Conservation (phyloP, 768 basidiomycete genomes). For the Pleurotus pulmonarius region DNA sequence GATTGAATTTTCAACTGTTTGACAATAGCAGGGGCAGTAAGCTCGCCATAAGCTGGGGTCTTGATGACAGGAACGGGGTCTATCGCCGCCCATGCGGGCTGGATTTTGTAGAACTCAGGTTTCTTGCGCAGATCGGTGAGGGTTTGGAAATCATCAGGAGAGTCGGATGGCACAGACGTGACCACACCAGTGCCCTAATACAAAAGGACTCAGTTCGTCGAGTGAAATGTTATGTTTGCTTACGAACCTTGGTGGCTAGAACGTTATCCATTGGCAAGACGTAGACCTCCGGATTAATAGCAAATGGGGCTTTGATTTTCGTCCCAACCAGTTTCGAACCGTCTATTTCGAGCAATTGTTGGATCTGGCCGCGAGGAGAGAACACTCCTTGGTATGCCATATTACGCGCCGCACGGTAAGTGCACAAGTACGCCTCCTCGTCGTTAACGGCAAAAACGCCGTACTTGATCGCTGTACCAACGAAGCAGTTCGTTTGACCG, state of each 20-base stretch:
- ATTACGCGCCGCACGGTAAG: slow-evolving; percentile 88
- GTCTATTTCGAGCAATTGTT: slow-evolving; percentile 72
- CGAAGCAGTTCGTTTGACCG: slow-evolving; percentile 98
- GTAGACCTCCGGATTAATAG: slow-evolving; percentile 81
- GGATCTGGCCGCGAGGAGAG: slow-evolving; percentile 64
- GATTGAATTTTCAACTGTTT: slow-evolving; percentile 92
- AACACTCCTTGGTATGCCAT: slow-evolving; percentile 95
- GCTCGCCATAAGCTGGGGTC: slow-evolving; percentile 90
- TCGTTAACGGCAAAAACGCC: slow-evolving; percentile 88
- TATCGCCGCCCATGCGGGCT: slow-evolving; percentile 80
- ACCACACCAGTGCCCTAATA: slow-evolving; percentile 92
- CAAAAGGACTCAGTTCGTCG: background rate
- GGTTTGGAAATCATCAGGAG: slow-evolving; percentile 93
- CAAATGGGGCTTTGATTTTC: slow-evolving; percentile 84
- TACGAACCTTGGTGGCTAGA: slow-evolving; percentile 79
- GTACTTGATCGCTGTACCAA: slow-evolving; percentile 87
- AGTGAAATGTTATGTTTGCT: background rate
- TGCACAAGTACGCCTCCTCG: slow-evolving; percentile 85
- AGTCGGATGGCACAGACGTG: slow-evolving; percentile 97
- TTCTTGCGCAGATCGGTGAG: slow-evolving; percentile 93
- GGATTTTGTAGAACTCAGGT: slow-evolving; percentile 92
- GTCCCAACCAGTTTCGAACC: slow-evolving; percentile 84
- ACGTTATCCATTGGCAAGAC: slow-evolving; percentile 99
- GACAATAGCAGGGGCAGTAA: slow-evolving; percentile 80
- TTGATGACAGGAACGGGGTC: slow-evolving; percentile 86